Conservation (phyloP, 2,329 filamentous ascomycete species). For the Diplocarpon mali region DNA sequence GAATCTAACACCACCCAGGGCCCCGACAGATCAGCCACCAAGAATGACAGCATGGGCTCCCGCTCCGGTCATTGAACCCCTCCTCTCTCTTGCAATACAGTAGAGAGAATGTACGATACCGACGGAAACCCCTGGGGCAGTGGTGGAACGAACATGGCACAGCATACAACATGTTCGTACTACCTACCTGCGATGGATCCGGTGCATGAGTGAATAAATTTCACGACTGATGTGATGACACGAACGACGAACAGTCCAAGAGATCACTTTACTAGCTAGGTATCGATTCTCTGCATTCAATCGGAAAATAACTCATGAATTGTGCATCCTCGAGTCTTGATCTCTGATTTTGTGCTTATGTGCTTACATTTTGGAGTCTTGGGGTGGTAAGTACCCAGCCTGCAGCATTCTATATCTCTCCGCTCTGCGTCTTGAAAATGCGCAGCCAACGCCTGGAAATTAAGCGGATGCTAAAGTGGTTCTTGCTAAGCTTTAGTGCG, state of each 20-base stretch:
- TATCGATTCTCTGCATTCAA: slow-evolving; percentile 5
- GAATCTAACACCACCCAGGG: slow-evolving; percentile 16
- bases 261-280: neutral
- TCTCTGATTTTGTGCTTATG: too few relatives aligned
- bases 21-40: slow-evolving; percentile 26
- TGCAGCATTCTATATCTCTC: too few relatives aligned
- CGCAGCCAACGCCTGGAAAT: too few relatives aligned
- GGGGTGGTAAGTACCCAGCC: too few relatives aligned
- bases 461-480: too few relatives aligned
- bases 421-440: too few relatives aligned
- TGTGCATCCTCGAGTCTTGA: neutral
- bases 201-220: too few relatives aligned
- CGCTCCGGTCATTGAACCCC: slow-evolving; percentile 20
- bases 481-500: too few relatives aligned
- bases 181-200: too few relatives aligned
- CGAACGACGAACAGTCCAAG: slow-evolving; percentile 1
- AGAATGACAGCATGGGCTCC: slow-evolving; percentile 25
- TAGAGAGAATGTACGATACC: slow-evolving; percentile 3
- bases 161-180: neutral
- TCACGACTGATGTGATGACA: slow-evolving; percentile 1
- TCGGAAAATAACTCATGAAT: neutral
- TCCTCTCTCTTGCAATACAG: neutral
- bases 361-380: too few relatives aligned
- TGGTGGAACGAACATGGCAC: neutral
- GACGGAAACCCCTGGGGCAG: neutral